phyloP scores from a whole-genome alignment of 2,329 filamentous ascomycete genomes.

The Cryoendolithus antarcticus region DNA sequence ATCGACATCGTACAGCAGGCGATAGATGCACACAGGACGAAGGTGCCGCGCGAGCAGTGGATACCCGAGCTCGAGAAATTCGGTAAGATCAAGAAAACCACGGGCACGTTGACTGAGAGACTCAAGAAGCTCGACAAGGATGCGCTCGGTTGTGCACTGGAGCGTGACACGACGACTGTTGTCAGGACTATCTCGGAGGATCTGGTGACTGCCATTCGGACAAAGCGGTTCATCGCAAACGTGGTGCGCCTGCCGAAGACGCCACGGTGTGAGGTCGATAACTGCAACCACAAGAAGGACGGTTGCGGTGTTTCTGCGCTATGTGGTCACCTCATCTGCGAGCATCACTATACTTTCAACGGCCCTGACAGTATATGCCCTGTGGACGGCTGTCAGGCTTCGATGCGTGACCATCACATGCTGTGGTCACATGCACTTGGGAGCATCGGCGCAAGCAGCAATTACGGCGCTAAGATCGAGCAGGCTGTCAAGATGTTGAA shows the following conservation, averaged over 20 bases:
- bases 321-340: slow-evolving; percentile 43
- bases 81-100: too few relatives aligned
- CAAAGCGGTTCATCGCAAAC: slow-evolving; percentile 13
- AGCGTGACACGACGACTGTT: slow-evolving; percentile 1
- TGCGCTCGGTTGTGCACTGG: too few relatives aligned
- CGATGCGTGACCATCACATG: slow-evolving; percentile 28
- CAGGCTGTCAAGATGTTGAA: slow-evolving; percentile 34
- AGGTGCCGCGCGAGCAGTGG: too few relatives aligned
- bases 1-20: too few relatives aligned
- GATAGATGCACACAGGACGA: too few relatives aligned
- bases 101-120: too few relatives aligned
- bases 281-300: neutral
- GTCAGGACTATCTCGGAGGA: slow-evolving; percentile 11
- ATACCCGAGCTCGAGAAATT: too few relatives aligned
- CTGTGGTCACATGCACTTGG: slow-evolving; percentile 27
- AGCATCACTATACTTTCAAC: slow-evolving; percentile 23
- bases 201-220: slow-evolving; percentile 12
- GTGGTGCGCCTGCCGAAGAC: slow-evolving; percentile 5
- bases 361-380: slow-evolving; percentile 25
- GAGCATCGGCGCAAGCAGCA: slow-evolving; percentile 5
- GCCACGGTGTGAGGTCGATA: neutral
- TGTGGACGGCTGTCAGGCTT: slow-evolving; percentile 28
- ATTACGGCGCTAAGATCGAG: slow-evolving; percentile 37
- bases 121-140: too few relatives aligned
- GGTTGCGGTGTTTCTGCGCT: slow-evolving; percentile 28